These are phyloP conservation scores for Vigna unguiculata DNA, from an alignment of 306 rosid genomes.

Conservation along the genomic window DNA sequence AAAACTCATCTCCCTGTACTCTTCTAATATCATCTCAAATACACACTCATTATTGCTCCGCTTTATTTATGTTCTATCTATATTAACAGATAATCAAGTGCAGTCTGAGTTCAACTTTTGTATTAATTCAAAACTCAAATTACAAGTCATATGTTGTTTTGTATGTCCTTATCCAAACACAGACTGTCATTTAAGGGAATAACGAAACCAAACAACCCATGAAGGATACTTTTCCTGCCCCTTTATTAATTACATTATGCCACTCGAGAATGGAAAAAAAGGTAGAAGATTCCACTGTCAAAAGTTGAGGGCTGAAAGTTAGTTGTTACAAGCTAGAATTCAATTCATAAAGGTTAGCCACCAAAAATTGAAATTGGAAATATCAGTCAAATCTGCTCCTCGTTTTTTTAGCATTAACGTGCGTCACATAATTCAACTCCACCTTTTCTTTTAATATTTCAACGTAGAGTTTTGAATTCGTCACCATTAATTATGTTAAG, in stretches of 20 bases:
- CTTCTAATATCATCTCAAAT: slow-evolving; percentile 11
- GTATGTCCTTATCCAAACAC: background rate
- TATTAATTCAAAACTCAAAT: background rate
- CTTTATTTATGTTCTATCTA: slow-evolving; percentile 1
- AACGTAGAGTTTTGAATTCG: too few relatives aligned
- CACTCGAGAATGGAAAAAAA: background rate
- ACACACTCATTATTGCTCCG: background rate
- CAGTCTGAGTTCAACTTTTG: slow-evolving; percentile 1
- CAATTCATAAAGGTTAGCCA: slow-evolving; percentile 4
- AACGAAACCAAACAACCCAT: background rate
- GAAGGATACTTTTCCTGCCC: background rate
- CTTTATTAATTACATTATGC: background rate
- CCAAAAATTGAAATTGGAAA: slow-evolving; percentile 25
- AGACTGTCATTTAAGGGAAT: slow-evolving; percentile 3
- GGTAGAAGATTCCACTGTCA: slow-evolving; percentile 14
- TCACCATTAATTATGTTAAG: too few relatives aligned
- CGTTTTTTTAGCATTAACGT: background rate
- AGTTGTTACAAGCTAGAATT: slow-evolving; percentile 8
- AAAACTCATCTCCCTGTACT: slow-evolving; percentile 23
- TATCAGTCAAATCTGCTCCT: background rate
- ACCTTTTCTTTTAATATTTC: too few relatives aligned
- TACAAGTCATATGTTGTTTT: background rate
- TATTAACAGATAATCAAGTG: slow-evolving; percentile 1
- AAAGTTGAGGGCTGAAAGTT: slow-evolving; percentile 11
- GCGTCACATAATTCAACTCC: too few relatives aligned